A percentile compares a stretch with the other conserved stretches of the same genome.
Conservation (phyloP, 352 stramenopile species). For the Halophytophthora batemanensis region DNA sequence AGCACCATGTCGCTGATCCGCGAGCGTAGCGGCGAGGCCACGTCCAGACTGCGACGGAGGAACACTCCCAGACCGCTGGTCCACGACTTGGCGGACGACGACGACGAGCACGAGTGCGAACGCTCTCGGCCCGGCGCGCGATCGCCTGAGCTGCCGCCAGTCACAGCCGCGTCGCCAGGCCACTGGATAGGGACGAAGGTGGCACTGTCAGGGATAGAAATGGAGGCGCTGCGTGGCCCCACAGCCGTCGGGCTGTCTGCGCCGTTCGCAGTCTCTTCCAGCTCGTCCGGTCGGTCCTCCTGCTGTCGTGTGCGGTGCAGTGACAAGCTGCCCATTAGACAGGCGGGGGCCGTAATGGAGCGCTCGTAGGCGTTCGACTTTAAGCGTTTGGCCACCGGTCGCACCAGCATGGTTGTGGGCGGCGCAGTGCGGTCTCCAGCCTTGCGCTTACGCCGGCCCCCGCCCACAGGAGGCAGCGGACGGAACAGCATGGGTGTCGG, state of each 20-base stretch:
- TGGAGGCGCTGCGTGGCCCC: slow-evolving; percentile 31
- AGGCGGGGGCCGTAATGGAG: slow-evolving; percentile 22
- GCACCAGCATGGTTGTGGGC: slow-evolving; percentile 31
- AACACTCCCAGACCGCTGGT: slow-evolving; percentile 50
- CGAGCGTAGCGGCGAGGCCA: slow-evolving; percentile 55
- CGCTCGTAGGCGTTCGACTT: slow-evolving; percentile 45
- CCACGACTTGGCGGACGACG: slow-evolving; percentile 59
- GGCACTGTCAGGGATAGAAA: slow-evolving; percentile 44
- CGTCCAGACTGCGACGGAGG: slow-evolving; percentile 64
- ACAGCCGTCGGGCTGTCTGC: neutral
- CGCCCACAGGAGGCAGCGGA: slow-evolving; percentile 6
- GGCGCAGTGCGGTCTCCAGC: slow-evolving; percentile 38
- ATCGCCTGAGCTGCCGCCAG: slow-evolving; percentile 12
- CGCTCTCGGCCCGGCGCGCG: slow-evolving; percentile 13
- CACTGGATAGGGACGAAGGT: slow-evolving; percentile 31
- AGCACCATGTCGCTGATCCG: slow-evolving; percentile 66
- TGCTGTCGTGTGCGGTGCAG: slow-evolving; percentile 15
- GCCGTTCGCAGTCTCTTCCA: slow-evolving; percentile 14
- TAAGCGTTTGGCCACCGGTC: slow-evolving; percentile 49
- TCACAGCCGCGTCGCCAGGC: slow-evolving; percentile 17
- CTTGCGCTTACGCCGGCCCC: slow-evolving; percentile 56
- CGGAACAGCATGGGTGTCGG: slow-evolving; percentile 11
- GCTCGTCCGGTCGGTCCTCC: slow-evolving; percentile 6
- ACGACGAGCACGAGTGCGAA: slow-evolving; percentile 30
- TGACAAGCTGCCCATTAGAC: slow-evolving; percentile 29